A percentile compares a stretch with the other conserved stretches of the same genome.
These are phyloP conservation scores for Leccinum longicurvipes DNA, from an alignment of 768 basidiomycete genomes.

Conservation along the genomic window DNA sequence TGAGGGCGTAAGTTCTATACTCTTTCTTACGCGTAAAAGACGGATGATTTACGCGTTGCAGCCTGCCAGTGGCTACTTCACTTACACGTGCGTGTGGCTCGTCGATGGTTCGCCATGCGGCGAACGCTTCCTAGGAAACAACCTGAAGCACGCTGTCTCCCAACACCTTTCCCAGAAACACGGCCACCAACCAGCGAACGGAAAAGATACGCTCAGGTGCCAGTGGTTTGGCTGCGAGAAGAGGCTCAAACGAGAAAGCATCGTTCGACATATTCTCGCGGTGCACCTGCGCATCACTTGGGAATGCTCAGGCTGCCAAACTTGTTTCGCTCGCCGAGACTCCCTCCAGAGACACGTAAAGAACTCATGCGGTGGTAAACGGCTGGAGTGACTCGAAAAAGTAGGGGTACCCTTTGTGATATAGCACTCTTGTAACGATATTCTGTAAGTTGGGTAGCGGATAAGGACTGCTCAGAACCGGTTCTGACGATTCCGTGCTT, in stretches of 20 bases:
- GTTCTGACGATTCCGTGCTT: too few relatives aligned
- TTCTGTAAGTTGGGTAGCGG: too few relatives aligned
- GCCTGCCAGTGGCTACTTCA: too few relatives aligned
- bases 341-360: constrained; percentile 25
- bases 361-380: constrained; percentile 14
- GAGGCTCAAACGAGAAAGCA: constrained; percentile 24
- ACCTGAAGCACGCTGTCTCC: constrained; percentile 11
- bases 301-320: constrained; percentile 18
- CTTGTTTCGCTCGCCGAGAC: constrained; percentile 24
- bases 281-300: constrained; percentile 19
- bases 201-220: constrained; percentile 11
- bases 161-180: constrained; percentile 9
- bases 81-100: constrained; percentile 9
- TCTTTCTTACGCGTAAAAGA: background rate
- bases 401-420: background rate
- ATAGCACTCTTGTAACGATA: background rate
- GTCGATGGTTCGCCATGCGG: constrained; percentile 10
- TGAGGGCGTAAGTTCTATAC: too few relatives aligned
- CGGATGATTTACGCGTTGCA: background rate
- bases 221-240: constrained; percentile 19
- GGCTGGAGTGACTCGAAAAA: background rate
- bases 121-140: background rate
- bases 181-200: background rate
- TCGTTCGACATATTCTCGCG: constrained; percentile 20
- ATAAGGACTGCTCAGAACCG: too few relatives aligned